Base-by-base conservation (phyloP, 257 asterid species). In the Gentiana macrophylla region DNA sequence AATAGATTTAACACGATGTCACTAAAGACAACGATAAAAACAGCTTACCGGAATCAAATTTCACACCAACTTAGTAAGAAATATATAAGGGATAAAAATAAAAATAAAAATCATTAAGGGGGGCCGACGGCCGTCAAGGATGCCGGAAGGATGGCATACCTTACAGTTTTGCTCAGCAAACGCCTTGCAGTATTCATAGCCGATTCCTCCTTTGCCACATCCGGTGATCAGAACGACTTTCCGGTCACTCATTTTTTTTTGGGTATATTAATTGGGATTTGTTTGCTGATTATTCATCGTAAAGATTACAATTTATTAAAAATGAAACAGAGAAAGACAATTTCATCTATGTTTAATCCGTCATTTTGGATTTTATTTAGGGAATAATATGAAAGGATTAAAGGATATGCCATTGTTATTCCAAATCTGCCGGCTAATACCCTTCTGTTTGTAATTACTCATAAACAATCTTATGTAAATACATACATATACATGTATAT, bases 101-200 rank as follows among this genome's bases (percentile, higher is more conserved):
- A 15, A 15, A 15, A 15, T 24, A 24, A 24, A 24, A 24, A 24
- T 24, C 24, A 24, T 24, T 24, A 24, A 24, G 24, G 24, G 24
- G 0, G 24, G 24, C 24, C 24, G 24, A 24, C 24, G 24, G 24
- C 24, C 24, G 24, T 15, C 24, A 24, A 24, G 24, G 24, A 24
- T 24, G 24, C 24, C 24, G 24, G 24, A 24, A 24, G 24, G 24
- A 24, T 0, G 24, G 24, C 24, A 24, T 24, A 24, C 24, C 1
- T 57, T 55, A 24, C 95, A 86, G 9, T 77, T 82, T 65, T 67
- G 86, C 32, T 64, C 77, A 0, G 89, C 84, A 12, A 89, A 86
- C 1, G 94, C 92, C 67, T 74, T 84, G 84, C 94, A 86, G 8
- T 81, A 81, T 56, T 82, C 95, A 13, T 83, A 79, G 55, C 97